A percentile compares a stretch with the other conserved stretches of the same genome.
Evolutionary conservation across 495 filamentous ascomycete species (phyloP).

Genomic region (Neurospora tetraspora): DNA sequence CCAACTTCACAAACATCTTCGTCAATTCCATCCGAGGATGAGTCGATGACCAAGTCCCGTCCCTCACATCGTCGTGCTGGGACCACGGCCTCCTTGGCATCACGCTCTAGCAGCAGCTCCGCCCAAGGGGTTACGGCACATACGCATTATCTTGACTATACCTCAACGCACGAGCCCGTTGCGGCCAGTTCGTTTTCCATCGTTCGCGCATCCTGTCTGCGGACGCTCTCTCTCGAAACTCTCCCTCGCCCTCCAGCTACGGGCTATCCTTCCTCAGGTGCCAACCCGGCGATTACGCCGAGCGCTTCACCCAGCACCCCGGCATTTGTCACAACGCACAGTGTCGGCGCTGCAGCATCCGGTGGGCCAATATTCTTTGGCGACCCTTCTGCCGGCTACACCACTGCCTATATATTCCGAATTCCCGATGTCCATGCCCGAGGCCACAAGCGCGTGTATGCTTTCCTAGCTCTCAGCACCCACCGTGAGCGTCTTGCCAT

Average conservation of each 20-base stretch:
- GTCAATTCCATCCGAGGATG: slow-evolving; percentile 37
- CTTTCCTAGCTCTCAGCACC: slow-evolving; percentile 67
- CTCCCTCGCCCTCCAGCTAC: slow-evolving; percentile 55
- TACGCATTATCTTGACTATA: slow-evolving; percentile 75
- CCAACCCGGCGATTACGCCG: slow-evolving; percentile 24
- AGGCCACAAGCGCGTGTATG: slow-evolving; percentile 77
- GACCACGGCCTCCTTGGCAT: slow-evolving; percentile 22
- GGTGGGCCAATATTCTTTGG: slow-evolving; percentile 80
- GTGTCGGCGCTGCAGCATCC: slow-evolving; percentile 30
- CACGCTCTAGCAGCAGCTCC: slow-evolving; percentile 37
- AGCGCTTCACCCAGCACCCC: slow-evolving; percentile 24
- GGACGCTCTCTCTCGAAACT: slow-evolving; percentile 76
- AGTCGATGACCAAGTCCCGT: slow-evolving; percentile 10
- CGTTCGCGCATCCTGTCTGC: slow-evolving; percentile 74
- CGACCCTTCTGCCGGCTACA: slow-evolving; percentile 72
- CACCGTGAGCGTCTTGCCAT: slow-evolving; percentile 65
- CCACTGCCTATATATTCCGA: slow-evolving; percentile 86
- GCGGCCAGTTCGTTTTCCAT: slow-evolving; percentile 71
- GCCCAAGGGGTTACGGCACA: slow-evolving; percentile 50
- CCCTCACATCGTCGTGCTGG: slow-evolving; percentile 20
- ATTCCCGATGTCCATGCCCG: slow-evolving; percentile 82
- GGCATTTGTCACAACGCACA: slow-evolving; percentile 42
- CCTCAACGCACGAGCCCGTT: slow-evolving; percentile 71
- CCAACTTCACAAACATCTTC: slow-evolving; percentile 35
- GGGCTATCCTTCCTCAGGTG: slow-evolving; percentile 9